Evolutionary conservation across 179 eudicot species (phyloP).

Genomic region (Heliamphora pulchella): DNA sequence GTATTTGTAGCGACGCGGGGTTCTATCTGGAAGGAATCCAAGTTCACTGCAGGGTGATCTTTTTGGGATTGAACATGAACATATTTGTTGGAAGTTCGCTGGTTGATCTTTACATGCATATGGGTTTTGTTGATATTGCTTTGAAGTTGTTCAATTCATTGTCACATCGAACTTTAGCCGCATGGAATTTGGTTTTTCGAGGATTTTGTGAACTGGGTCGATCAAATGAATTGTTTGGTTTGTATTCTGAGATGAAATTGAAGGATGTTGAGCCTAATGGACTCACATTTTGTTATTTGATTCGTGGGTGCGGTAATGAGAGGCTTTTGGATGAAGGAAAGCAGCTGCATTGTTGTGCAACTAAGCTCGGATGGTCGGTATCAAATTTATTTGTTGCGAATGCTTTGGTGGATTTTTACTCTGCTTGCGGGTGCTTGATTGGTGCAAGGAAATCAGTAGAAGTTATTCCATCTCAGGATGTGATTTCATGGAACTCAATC

Average conservation of each 20-base stretch:
- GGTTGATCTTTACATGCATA: conserved; percentile 51
- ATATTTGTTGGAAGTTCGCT: conserved; percentile 48
- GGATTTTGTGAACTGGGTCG: conserved; percentile 51
- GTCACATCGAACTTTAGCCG: conserved; percentile 43
- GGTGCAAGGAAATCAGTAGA: conserved; percentile 47
- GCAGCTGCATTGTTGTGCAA: conserved; percentile 52
- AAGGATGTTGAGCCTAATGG: conserved; percentile 57
- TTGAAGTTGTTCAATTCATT: conserved; percentile 42
- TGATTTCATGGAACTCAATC: conserved; percentile 72
- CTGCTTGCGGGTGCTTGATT: conserved; percentile 49
- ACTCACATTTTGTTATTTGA: conserved; percentile 54
- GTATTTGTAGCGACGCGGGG: conserved; percentile 41
- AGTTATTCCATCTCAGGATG: conserved; percentile 43
- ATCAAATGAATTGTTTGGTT: conserved; percentile 34
- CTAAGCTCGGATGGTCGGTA: conserved; percentile 42
- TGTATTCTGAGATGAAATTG: conserved; percentile 30
- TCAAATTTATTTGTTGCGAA: conserved; percentile 51
- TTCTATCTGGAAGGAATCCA: conserved; percentile 43
- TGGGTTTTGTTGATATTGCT: conserved; percentile 48
- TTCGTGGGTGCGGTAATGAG: conserved; percentile 49
- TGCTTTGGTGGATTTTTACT: conserved; percentile 65
- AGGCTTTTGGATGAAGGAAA: conserved; percentile 43
- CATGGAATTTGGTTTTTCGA: conserved; percentile 63
- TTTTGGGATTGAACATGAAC: conserved; percentile 47
- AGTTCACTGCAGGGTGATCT: conserved; percentile 59